Evolutionary conservation across 352 stramenopile genomes (phyloP), one percentile per base, ranked within the genome.

Genomic region (Globisporangium sylvaticum): DNA sequence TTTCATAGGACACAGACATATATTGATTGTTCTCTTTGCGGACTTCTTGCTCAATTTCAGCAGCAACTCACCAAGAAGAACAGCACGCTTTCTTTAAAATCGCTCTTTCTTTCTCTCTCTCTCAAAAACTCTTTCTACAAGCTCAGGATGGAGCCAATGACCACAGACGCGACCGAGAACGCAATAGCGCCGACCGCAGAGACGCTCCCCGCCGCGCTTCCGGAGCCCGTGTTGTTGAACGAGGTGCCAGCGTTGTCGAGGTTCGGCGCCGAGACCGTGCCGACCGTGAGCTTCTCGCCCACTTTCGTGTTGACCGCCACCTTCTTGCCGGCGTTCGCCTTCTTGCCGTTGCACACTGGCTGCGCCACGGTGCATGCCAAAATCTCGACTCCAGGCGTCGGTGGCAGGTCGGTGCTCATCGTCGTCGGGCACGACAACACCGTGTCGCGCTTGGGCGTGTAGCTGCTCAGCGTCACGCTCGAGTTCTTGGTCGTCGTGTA

Each of bases 401-500:
- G 46, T 15, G 46, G 46, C 7, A 53, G n/a, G 20, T 53, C 46
- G 46, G 15, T 53, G 46, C 46, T 53, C 46, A 53, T 53, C 46
- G 18, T 53, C 20, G 46, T 5, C 9, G 46, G 46, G 7, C 46
- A 53, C 46, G 46, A 53, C 8, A 53, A 20, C 46, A 53, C 46
- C 20, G 18, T 53, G 37, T 44, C 37, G 3, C 37, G 37, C 37
- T 44, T 44, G 12, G 37, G 12, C 3, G 37, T 44, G 12, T 44
- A 44, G 12, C 37, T 44, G 37, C 37, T 44, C 37, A 44, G 37
- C 37, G 37, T 44, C 37, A 44, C 37, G 37, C 37, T 85, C 31
- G 90, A 31, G 0, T 75, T 86, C 31, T 75, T 75, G 1, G 84
- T 92, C 1, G 75, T 86, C 15, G 80, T 87, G 79, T 89, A 94